Conservation (phyloP, 106 monocot species). For the Allium cepa region DNA sequence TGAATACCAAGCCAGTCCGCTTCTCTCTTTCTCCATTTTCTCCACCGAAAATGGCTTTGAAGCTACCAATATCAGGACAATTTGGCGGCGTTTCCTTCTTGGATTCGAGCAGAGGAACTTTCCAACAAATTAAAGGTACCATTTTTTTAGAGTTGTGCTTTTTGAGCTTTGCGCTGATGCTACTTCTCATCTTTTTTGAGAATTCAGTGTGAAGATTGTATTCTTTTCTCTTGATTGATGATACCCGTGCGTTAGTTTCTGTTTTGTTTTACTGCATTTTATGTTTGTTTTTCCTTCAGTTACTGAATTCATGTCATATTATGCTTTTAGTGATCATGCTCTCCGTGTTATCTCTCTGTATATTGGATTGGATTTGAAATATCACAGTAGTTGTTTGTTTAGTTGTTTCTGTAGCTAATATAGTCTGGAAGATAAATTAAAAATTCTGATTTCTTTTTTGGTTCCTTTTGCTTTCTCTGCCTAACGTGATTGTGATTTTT, state of each 20-base stretch:
- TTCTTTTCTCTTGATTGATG: not conserved
- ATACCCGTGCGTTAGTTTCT: no score
- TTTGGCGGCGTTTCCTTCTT: constrained; percentile 16
- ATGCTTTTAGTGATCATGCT: not conserved
- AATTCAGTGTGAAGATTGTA: not conserved
- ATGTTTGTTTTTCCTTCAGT: not conserved
- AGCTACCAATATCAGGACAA: constrained; percentile 9
- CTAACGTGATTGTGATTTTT: no score
- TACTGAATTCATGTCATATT: not conserved
- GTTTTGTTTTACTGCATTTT: not conserved
- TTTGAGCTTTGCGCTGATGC: not conserved
- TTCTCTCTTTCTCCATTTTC: not conserved
- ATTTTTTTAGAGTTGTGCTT: not conserved
- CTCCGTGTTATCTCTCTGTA: not conserved
- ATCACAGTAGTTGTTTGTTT: not conserved
- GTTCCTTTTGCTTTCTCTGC: no score
- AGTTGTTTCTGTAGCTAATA: not conserved
- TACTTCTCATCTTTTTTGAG: not conserved
- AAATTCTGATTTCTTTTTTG: no score
- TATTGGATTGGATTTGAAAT: not conserved
- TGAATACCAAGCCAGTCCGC: not conserved
- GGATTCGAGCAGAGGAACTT: constrained; percentile 17
- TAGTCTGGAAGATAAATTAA: no score
- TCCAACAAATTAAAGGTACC: constrained; percentile 8
- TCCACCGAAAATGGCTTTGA: constrained; percentile 7